Conservation (phyloP, 2,329 filamentous ascomycete genomes). For the Aureobasidium sp. region DNA sequence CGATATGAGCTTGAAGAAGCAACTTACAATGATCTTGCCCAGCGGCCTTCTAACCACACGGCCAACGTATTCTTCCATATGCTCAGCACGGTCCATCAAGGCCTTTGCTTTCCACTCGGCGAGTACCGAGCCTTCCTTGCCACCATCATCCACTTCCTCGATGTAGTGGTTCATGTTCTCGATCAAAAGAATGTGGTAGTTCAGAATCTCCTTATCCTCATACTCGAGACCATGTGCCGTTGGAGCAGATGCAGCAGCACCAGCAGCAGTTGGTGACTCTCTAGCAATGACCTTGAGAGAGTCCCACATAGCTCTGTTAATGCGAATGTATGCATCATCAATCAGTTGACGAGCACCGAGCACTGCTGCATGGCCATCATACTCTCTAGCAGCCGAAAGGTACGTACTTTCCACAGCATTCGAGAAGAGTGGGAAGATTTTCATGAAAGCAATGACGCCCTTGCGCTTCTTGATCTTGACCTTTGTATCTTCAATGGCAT, state of each 20-base stretch:
- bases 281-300: conserved; percentile 90
- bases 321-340: conserved; percentile 78
- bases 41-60: conserved; percentile 84
- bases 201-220: conserved; percentile 93
- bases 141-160: conserved; percentile 70
- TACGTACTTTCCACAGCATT: conserved; percentile 79
- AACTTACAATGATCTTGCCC: conserved; percentile 67
- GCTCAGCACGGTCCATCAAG: conserved; percentile 70
- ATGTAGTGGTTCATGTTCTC: conserved; percentile 99
- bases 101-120: conserved; percentile 78
- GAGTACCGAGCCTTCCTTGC: conserved; percentile 63
- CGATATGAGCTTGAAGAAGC: not conserved
- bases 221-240: conserved; percentile 46
- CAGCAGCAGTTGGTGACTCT: conserved; percentile 48
- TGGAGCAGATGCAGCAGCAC: conserved; percentile 47
- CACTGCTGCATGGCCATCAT: conserved; percentile 46
- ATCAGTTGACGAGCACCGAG: conserved; percentile 65
- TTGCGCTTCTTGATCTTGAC: conserved; percentile 99
- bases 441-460: conserved; percentile 91
- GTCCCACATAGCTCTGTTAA: conserved; percentile 95
- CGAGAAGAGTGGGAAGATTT: conserved; percentile 84
- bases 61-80: conserved; percentile 79
- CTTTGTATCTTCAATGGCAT: conserved; percentile 94
- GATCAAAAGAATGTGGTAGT: conserved; percentile 94
- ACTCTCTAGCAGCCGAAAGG: conserved; percentile 33